Evolutionary conservation across 1,284 basidiomycete species (phyloP), one percentile per base, ranked within the genome.

Genomic region (Phellopilus nigrolimitatus): DNA sequence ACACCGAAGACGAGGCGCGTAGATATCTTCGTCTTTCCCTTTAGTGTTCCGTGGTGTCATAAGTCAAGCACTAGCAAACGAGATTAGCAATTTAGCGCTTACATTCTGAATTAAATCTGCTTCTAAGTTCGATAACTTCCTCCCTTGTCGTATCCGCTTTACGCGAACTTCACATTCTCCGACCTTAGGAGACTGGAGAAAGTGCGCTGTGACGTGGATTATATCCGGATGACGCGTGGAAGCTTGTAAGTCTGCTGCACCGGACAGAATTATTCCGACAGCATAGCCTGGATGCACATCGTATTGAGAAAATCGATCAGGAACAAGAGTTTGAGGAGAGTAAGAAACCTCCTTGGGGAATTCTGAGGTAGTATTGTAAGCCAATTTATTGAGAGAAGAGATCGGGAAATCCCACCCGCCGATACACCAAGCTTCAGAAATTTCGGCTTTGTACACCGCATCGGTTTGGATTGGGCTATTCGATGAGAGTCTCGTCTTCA

Each of bases 61-160:
- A 22, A n/a, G 47, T 30, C 31, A 33, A 36, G 21, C 39, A 34
- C 5, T 41, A 41, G 25, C 39, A 13, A 21, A 24, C 3, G 9
- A 38, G 27, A 40, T 21, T 30, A 24, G 17, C 34, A 36, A 34
- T 33, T 43, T 42, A 45, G 28, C 2, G 61, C 68, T 5, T 55
- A 82, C 82, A 58, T 75, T 63, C 62, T 84, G 82, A 8, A 75
- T 53, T 9, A 85, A 66, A 28, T 80, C 73, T 13, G 80, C 81
- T 9, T 68, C 61, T 21, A 85, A 40, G 54, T 81, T 82, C 10
- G 77, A 74, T 51, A 80, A 76, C 0, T 65, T 68, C 38, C 68
- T 71, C 2, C 81, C 80, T 9, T 60, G 63, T 56, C 75, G 79
- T 15, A 79, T 42, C 1, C 61, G 62, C 8, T 66, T 68, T 1